These are phyloP conservation scores for Eucalyptus tenuipes DNA, from an alignment of 345 rosid genomes.

Conservation along the genomic window DNA sequence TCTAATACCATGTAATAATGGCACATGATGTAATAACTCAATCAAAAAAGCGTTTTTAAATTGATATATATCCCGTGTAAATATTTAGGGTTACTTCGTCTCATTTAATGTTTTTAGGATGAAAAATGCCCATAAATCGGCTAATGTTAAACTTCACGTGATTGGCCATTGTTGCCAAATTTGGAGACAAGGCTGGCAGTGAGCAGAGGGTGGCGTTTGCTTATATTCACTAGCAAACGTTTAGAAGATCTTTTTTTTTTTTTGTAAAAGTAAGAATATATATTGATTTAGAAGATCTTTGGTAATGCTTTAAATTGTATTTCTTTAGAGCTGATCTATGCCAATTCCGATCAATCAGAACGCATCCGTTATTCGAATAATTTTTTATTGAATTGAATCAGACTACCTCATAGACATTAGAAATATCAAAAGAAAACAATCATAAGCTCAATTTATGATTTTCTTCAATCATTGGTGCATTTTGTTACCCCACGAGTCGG, in stretches of 20 bases:
- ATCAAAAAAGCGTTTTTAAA: not conserved
- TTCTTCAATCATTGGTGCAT: not conserved
- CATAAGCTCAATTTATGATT: rapidly evolving
- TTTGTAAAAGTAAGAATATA: too few species aligned
- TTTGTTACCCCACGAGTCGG: rapidly evolving
- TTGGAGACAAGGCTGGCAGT: not conserved
- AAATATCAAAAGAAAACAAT: not conserved
- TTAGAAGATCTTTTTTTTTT: too few species aligned
- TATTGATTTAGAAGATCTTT: too few species aligned
- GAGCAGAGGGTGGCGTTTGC: not conserved
- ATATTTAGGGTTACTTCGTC: not conserved
- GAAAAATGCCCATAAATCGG: not conserved
- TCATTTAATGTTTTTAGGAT: not conserved
- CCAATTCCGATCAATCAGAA: rapidly evolving
- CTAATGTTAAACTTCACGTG: rapidly evolving
- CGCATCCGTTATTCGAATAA: rapidly evolving
- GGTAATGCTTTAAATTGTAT: rapidly evolving
- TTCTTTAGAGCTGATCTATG: rapidly evolving
- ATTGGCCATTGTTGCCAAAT: not conserved
- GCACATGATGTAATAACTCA: not conserved
- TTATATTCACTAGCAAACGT: not conserved
- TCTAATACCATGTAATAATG: not conserved
- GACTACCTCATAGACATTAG: rapidly evolving
- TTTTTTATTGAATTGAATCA: rapidly evolving
- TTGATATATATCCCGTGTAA: not conserved